phyloP scores from a whole-genome alignment of 768 basidiomycete species.

The Paxillus involutus region DNA sequence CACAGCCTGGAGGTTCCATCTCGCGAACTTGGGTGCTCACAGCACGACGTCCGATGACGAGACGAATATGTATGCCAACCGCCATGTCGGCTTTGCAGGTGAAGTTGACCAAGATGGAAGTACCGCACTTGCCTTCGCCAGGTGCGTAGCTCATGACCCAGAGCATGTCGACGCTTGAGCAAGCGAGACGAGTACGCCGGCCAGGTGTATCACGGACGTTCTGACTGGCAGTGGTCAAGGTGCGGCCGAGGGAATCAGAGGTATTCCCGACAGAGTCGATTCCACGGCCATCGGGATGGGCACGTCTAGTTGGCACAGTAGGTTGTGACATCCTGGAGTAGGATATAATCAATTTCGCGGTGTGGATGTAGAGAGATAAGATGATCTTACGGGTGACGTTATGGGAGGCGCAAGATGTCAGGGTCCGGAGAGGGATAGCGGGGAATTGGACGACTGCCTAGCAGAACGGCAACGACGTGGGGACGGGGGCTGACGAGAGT shows the following conservation, averaged over 20 bases:
- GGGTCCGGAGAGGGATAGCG: background rate
- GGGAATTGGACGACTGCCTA: background rate
- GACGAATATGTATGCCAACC: conserved; percentile 56
- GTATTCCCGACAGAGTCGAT: background rate
- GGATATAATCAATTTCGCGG: background rate
- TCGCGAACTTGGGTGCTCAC: conserved; percentile 66
- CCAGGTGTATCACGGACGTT: conserved; percentile 7
- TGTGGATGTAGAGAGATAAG: background rate
- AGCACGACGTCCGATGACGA: conserved; percentile 70
- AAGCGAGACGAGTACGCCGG: conserved; percentile 31
- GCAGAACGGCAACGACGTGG: background rate
- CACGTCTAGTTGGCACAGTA: background rate
- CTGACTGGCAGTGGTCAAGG: conserved; percentile 11
- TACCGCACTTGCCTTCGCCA: conserved; percentile 59
- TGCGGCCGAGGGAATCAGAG: background rate
- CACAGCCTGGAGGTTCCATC: conserved; percentile 44
- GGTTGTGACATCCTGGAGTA: conserved; percentile 1
- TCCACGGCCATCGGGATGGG: background rate
- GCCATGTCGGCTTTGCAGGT: conserved; percentile 28
- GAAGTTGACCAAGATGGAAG: conserved; percentile 61
- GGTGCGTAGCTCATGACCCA: conserved; percentile 68
- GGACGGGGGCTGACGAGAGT: background rate
- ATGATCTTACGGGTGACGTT: background rate
- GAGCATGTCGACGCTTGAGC: conserved; percentile 54
- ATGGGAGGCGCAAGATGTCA: background rate